Conservation (phyloP, 352 stramenopile species). For the Paralagenidium karlingii region DNA sequence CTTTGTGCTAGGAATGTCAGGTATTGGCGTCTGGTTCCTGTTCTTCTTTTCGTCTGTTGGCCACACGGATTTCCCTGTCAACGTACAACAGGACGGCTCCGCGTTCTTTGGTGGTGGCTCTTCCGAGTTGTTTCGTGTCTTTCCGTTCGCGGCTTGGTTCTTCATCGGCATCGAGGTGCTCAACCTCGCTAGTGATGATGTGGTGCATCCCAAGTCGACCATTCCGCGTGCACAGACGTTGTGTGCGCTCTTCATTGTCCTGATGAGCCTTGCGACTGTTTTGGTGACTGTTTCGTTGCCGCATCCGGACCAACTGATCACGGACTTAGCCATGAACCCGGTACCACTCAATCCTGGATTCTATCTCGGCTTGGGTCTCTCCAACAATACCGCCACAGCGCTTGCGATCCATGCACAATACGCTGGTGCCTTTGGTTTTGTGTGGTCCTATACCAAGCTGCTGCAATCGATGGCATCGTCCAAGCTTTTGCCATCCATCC, state of each 20-base stretch:
- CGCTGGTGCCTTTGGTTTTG: conserved; percentile 20
- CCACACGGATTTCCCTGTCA: conserved; percentile 4
- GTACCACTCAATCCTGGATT: conserved; percentile 16
- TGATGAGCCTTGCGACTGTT: conserved; percentile 2
- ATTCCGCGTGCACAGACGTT: conserved; percentile 9
- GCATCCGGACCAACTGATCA: conserved; percentile 9
- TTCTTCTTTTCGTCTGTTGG: conserved; percentile 19
- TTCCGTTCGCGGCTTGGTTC: conserved; percentile 14
- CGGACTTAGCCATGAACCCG: conserved; percentile 6
- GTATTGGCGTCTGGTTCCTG: conserved; percentile 10
- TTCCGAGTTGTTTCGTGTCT: conserved; percentile 1
- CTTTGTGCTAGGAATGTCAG: conserved; percentile 4
- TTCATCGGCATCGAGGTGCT: conserved; percentile 14
- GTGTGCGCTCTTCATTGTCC: conserved; percentile 4
- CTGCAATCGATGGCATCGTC: conserved; percentile 7
- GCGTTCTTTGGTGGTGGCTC: conserved; percentile 2
- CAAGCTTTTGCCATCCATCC: conserved; percentile 2
- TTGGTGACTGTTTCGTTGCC: conserved; percentile 20
- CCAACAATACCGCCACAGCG: conserved; percentile 10
- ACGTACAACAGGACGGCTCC: background rate
- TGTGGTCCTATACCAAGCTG: conserved; percentile 19
- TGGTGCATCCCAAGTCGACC: conserved; percentile 6
- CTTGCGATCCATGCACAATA: conserved; percentile 19
- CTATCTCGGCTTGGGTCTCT: conserved; percentile 14
- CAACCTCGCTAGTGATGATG: conserved; percentile 10